Evolutionary conservation across 2,329 filamentous ascomycete genomes (phyloP).

Genomic region (Boeremia exigua): DNA sequence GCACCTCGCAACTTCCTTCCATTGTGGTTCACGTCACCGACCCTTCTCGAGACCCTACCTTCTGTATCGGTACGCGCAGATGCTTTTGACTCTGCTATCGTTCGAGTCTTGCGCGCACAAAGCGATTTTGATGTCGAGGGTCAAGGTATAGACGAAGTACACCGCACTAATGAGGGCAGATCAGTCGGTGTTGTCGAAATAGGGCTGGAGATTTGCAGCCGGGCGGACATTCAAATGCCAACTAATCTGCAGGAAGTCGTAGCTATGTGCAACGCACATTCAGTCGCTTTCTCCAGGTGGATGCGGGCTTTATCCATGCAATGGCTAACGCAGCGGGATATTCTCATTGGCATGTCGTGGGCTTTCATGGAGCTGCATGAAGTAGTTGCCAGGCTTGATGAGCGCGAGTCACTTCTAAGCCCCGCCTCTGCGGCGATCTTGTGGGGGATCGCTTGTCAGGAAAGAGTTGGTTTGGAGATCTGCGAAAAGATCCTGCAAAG

Average conservation of each 20-base stretch:
- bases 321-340: constrained; percentile 28
- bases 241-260: constrained; percentile 34
- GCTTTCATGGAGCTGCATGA: constrained; percentile 39
- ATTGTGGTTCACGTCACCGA: constrained; percentile 49
- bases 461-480: constrained; percentile 16
- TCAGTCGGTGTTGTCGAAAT: constrained; percentile 43
- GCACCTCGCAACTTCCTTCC: constrained; percentile 38
- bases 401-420: neutral
- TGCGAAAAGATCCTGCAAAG: constrained; percentile 13
- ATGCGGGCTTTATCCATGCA: constrained; percentile 24
- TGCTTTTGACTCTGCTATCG: constrained; percentile 41
- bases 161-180: constrained; percentile 26
- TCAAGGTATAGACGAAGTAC: constrained; percentile 50
- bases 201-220: constrained; percentile 38
- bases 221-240: constrained; percentile 20
- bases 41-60: constrained; percentile 49
- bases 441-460: constrained; percentile 16
- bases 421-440: neutral
- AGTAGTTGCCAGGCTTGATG: constrained; percentile 2
- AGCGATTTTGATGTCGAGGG: constrained; percentile 48
- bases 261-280: constrained; percentile 45
- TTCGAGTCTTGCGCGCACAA: constrained; percentile 51
- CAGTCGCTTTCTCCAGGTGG: constrained; percentile 35
- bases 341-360: constrained; percentile 43
- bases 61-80: constrained; percentile 46